Evolutionary conservation across 768 basidiomycete genomes (phyloP), one percentile per base, ranked within the genome.

Genomic region (Grammothele lineata): DNA sequence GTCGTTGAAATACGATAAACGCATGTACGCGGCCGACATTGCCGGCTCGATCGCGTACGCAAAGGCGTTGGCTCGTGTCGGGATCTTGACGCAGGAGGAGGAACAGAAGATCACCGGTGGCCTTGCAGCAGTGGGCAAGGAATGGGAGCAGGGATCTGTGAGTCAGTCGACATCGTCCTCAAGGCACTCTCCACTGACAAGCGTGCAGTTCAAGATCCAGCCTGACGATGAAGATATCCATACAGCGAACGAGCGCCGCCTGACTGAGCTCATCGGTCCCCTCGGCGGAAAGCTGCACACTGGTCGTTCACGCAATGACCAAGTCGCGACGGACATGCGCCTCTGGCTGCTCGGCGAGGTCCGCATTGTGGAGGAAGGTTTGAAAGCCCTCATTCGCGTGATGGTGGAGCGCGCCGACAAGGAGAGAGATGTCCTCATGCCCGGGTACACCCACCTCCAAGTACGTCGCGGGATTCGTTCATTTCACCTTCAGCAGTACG

Each of bases 171-270:
- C 5, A 25, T 25, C 32, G n/a, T 33, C 34, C 10, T 23, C 11
- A 37, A 7, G n/a, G n/a, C n/a, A n/a, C n/a, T n/a, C n/a, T n/a
- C n/a, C n/a, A n/a, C n/a, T n/a, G n/a, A 21, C 9, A 10, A 8
- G 10, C 44, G 19, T 18, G 24, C 58, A 94, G 87, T 99, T 99
- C 62, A 62, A 70, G 46, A 68, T 82, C 24, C 73, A 85, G 50
- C 72, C 80, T n/a, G 92, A 95, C 57, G 96, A 99, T 58, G 96
- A 99, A 61, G 96, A 99, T 61, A 98, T 99, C 50, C 95, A 98
- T 65, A 99, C 96, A 11, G 96, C 96, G 44, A 99, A 98, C 60
- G 96, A 99, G 64, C 83, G 96, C 38, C 80, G 96, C 34, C 67
- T 99, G 55, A 89, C 84, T 53, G 95, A 99, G 69, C 69, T 99